Conservation (phyloP, 192 early-diverging fungal genomes). For the Podila horticola region DNA sequence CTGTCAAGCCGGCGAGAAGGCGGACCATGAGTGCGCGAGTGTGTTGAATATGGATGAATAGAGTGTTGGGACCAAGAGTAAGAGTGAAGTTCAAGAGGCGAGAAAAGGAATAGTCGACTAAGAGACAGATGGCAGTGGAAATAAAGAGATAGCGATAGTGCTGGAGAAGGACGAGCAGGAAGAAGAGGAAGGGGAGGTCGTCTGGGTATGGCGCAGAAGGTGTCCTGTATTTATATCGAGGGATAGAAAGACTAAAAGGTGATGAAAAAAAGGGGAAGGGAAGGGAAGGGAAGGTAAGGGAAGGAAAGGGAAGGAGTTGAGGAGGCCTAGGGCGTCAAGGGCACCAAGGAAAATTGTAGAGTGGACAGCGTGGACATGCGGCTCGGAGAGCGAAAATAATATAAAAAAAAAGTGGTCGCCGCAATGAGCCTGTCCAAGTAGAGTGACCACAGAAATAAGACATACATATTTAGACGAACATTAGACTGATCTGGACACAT, state of each 20-base stretch:
- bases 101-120: neutral
- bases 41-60: neutral
- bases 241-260: neutral
- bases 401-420: too few relatives aligned
- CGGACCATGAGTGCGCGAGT: conserved; percentile 6
- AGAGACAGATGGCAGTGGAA: neutral
- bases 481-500: too few relatives aligned
- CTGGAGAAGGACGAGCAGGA: neutral
- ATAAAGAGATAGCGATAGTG: neutral
- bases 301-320: neutral
- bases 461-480: too few relatives aligned
- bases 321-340: neutral
- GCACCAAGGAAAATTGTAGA: neutral
- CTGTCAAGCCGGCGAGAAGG: neutral
- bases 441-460: too few relatives aligned
- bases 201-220: too few relatives aligned
- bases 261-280: neutral
- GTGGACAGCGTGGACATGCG: neutral
- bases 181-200: neutral
- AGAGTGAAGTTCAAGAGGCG: neutral
- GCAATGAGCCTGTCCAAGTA: too few relatives aligned
- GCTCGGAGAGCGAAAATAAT: too few relatives aligned
- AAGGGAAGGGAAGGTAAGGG: neutral
- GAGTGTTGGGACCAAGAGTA: neutral
- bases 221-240: too few relatives aligned